phyloP scores from a whole-genome alignment of 768 basidiomycete genomes.

The Rhizopogon vesiculosus region DNA sequence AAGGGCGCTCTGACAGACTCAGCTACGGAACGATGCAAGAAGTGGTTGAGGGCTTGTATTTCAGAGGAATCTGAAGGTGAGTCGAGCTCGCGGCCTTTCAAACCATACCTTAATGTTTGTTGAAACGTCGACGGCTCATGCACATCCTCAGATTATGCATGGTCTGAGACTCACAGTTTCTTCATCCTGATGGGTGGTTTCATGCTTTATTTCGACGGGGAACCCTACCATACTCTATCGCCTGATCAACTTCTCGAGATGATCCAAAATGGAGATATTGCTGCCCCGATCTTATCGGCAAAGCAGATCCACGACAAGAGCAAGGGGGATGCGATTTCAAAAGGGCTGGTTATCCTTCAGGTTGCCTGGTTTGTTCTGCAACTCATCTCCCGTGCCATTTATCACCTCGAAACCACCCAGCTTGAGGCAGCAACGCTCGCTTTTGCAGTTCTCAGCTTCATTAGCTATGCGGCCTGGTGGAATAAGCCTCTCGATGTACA shows the following conservation, averaged over 20 bases:
- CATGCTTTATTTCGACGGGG: constrained; percentile 1
- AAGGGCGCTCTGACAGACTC: no score
- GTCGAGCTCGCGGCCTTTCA: not conserved
- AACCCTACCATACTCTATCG: not conserved
- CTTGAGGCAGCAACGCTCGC: constrained; percentile 33
- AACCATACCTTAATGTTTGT: not conserved
- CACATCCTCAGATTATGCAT: not conserved
- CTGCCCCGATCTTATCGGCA: constrained; percentile 1
- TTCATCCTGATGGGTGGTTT: constrained; percentile 20
- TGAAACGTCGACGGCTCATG: not conserved
- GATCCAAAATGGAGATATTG: not conserved
- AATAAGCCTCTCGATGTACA: constrained; percentile 33
- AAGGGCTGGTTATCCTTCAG: constrained; percentile 28
- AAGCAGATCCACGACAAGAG: constrained; percentile 17
- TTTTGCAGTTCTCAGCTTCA: constrained; percentile 25
- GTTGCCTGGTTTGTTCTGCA: constrained; percentile 32
- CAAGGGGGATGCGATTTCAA: constrained; percentile 32
- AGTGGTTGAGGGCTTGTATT: not conserved
- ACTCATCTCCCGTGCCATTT: constrained; percentile 18
- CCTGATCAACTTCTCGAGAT: not conserved
- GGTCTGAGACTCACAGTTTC: constrained; percentile 11
- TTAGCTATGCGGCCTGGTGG: constrained; percentile 33
- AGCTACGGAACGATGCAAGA: not conserved
- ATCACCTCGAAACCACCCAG: constrained; percentile 26
- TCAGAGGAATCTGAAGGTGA: not conserved